A percentile compares a stretch with the other conserved stretches of the same genome.
Conservation (phyloP, 2,329 filamentous ascomycete species). For the Botrytis porri region DNA sequence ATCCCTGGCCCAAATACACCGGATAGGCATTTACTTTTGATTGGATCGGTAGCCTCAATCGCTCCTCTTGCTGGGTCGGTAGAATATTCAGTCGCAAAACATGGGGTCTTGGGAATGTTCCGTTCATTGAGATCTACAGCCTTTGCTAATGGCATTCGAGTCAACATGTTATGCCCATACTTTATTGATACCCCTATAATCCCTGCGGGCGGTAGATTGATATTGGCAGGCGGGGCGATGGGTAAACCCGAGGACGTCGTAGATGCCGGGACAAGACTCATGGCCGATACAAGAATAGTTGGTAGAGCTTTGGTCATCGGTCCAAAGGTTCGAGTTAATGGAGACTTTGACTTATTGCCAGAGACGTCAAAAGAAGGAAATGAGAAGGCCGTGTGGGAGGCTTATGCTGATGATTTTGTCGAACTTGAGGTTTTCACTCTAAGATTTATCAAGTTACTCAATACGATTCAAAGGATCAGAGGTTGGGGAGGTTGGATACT, state of each 20-base stretch:
- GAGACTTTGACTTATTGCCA: conserved; percentile 35
- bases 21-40: conserved; percentile 60
- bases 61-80: conserved; percentile 44
- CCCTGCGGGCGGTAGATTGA: conserved; percentile 43
- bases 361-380: conserved; percentile 27
- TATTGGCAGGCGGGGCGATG: conserved; percentile 56
- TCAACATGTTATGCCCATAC: conserved; percentile 67
- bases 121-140: conserved; percentile 53
- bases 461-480: conserved; percentile 46
- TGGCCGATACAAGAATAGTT: conserved; percentile 55
- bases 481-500: conserved; percentile 51
- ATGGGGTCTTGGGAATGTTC: conserved; percentile 64
- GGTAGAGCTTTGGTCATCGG: conserved; percentile 58
- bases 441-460: conserved; percentile 53
- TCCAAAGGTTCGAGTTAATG: conserved; percentile 51
- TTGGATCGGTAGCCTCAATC: conserved; percentile 60
- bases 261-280: conserved; percentile 59
- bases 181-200: conserved; percentile 64
- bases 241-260: conserved; percentile 57
- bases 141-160: conserved; percentile 51
- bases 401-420: conserved; percentile 57
- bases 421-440: conserved; percentile 55
- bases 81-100: conserved; percentile 62
- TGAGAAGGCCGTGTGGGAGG: conserved; percentile 56
- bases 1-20: conserved; percentile 37